Conservation (phyloP, 495 filamentous ascomycete genomes). For the Hypoxylon crocopeplum region DNA sequence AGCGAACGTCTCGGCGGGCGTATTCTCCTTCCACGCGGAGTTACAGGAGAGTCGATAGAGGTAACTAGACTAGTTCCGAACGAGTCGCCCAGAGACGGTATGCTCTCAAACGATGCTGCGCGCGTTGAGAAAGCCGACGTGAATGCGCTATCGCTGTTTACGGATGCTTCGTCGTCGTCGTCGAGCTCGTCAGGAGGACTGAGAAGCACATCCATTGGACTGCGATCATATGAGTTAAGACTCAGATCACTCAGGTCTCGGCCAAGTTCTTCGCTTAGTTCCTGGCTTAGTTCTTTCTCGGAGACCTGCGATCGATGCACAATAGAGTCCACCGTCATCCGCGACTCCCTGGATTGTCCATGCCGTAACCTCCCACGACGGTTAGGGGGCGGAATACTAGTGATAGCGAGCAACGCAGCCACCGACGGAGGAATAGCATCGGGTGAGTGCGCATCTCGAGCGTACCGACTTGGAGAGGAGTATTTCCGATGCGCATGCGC, state of each 20-base stretch:
- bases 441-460: slow-evolving; percentile 51
- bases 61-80: slow-evolving; percentile 48
- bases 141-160: slow-evolving; percentile 51
- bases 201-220: slow-evolving; percentile 60
- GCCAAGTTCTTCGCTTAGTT: slow-evolving; percentile 44
- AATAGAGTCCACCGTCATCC: slow-evolving; percentile 61
- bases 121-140: slow-evolving; percentile 51
- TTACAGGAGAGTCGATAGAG: slow-evolving; percentile 48
- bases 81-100: slow-evolving; percentile 55
- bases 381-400: slow-evolving; percentile 61
- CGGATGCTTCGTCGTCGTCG: slow-evolving; percentile 51
- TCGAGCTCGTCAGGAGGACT: slow-evolving; percentile 62
- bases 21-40: slow-evolving; percentile 43
- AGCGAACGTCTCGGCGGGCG: slow-evolving; percentile 52
- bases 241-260: slow-evolving; percentile 32
- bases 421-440: slow-evolving; percentile 64
- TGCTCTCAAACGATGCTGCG: slow-evolving; percentile 56
- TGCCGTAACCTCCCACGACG: slow-evolving; percentile 28
- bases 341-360: slow-evolving; percentile 42
- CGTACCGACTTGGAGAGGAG: slow-evolving; percentile 35
- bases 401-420: slow-evolving; percentile 65
- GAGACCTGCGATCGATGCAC: slow-evolving; percentile 54
- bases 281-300: slow-evolving; percentile 57
- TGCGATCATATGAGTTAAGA: slow-evolving; percentile 40
- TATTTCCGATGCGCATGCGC: slow-evolving; percentile 28